Conservation (phyloP, 441 rosid species). For the Adansonia gregorii region DNA sequence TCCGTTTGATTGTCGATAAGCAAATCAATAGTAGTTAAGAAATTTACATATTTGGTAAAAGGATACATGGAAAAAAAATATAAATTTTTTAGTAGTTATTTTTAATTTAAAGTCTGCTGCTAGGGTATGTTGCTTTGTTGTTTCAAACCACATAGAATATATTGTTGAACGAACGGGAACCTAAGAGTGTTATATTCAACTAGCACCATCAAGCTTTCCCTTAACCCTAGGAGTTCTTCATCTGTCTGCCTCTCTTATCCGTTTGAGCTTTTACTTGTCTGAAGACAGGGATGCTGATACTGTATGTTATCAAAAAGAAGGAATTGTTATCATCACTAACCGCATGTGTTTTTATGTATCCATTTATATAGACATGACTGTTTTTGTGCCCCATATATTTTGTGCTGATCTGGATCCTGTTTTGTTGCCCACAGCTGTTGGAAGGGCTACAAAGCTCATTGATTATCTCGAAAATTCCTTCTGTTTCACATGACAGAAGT, state of each 20-base stretch:
- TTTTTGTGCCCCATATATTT: background rate
- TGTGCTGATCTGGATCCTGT: background rate
- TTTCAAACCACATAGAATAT: background rate
- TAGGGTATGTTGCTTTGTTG: background rate
- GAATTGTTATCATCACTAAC: background rate
- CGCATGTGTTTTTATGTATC: background rate
- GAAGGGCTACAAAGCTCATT: slow-evolving; percentile 96
- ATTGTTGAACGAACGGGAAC: slow-evolving; percentile 5
- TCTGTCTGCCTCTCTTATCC: background rate
- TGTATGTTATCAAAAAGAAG: background rate
- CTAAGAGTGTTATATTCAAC: background rate
- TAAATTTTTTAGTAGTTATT: background rate
- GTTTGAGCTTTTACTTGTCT: background rate
- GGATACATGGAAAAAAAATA: background rate
- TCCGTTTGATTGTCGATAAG: background rate
- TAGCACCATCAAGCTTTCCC: background rate
- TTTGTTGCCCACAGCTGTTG: slow-evolving; percentile 59
- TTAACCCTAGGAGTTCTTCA: background rate
- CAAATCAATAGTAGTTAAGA: background rate
- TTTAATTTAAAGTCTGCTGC: background rate
- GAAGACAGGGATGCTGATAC: background rate
- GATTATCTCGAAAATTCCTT: slow-evolving; percentile 81
- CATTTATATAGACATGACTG: too few species aligned
- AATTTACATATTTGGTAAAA: background rate
- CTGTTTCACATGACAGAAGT: slow-evolving; percentile 67